phyloP scores from a whole-genome alignment of 306 rosid genomes.

The Begonia fuchsioides region DNA sequence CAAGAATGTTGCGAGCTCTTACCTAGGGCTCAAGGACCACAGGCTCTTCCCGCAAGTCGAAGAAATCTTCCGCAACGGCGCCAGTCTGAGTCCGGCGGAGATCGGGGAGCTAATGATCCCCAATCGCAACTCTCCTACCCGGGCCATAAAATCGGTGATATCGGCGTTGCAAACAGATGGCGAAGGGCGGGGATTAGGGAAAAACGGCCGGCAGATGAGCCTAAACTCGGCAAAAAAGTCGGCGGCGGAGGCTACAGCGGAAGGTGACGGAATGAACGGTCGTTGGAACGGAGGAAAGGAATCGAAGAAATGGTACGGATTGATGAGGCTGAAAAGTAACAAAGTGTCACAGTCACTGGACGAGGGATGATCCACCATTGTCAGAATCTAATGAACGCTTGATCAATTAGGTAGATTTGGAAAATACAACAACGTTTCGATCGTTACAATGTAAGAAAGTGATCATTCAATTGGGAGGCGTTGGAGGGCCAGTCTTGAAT shows the following conservation, averaged over 20 bases:
- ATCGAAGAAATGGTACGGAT: conserved; percentile 37
- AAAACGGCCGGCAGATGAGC: too few species aligned
- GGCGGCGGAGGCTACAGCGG: conserved; percentile 15
- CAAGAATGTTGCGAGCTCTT: conserved; percentile 41
- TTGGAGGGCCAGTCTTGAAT: too few species aligned
- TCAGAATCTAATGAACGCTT: too few species aligned
- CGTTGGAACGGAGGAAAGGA: conserved; percentile 37
- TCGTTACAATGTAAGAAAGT: too few species aligned
- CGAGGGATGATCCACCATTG: neutral
- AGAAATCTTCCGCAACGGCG: conserved; percentile 60
- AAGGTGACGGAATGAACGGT: conserved; percentile 16
- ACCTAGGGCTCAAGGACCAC: conserved; percentile 73
- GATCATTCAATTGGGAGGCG: too few species aligned
- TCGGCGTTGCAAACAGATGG: conserved; percentile 68
- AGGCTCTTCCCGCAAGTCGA: conserved; percentile 70
- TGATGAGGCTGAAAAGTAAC: conserved; percentile 30
- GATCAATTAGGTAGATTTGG: too few species aligned
- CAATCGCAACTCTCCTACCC: conserved; percentile 80
- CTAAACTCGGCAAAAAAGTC: conserved; percentile 19
- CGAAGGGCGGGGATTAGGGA: conserved; percentile 40
- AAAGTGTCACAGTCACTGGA: conserved; percentile 35
- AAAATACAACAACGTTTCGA: too few species aligned
- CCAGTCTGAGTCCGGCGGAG: conserved; percentile 79
- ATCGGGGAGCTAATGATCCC: conserved; percentile 79
- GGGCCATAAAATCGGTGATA: conserved; percentile 76